Conservation (phyloP, 257 asterid genomes). For the Salvia miltiorrhiza region DNA sequence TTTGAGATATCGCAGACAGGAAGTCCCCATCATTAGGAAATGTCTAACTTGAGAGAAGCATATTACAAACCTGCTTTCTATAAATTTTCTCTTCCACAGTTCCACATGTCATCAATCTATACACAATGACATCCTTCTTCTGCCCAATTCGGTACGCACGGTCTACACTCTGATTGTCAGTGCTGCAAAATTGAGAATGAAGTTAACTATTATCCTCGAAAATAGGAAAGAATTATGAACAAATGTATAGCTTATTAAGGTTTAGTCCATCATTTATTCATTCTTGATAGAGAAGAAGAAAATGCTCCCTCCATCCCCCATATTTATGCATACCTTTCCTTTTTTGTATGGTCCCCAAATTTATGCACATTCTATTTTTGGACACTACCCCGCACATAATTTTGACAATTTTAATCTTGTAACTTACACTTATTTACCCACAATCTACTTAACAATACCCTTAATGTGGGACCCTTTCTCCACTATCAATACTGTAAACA, state of each 20-base stretch:
- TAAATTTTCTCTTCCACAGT: slow-evolving; percentile 97
- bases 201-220: not conserved
- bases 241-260: not conserved
- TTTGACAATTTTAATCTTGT: too few species aligned
- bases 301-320: not conserved
- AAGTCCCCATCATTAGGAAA: not conserved
- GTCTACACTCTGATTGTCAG: slow-evolving; percentile 92
- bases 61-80: slow-evolving; percentile 68
- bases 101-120: slow-evolving; percentile 86
- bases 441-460: too few species aligned
- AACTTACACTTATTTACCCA: too few species aligned
- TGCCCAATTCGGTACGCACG: slow-evolving; percentile 98
- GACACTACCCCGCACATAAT: too few species aligned
- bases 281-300: not conserved
- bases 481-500: too few species aligned
- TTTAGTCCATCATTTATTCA: not conserved
- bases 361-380: too few species aligned
- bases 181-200: slow-evolving; percentile 50
- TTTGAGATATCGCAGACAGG: not conserved
- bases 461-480: too few species aligned
- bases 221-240: not conserved
- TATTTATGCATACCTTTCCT: too few species aligned
- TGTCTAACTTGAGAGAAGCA: not conserved
- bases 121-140: slow-evolving; percentile 85
- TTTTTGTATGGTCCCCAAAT: too few species aligned